Conservation (phyloP, 2,329 filamentous ascomycete genomes). For the Curvularia hawaiiensis region DNA sequence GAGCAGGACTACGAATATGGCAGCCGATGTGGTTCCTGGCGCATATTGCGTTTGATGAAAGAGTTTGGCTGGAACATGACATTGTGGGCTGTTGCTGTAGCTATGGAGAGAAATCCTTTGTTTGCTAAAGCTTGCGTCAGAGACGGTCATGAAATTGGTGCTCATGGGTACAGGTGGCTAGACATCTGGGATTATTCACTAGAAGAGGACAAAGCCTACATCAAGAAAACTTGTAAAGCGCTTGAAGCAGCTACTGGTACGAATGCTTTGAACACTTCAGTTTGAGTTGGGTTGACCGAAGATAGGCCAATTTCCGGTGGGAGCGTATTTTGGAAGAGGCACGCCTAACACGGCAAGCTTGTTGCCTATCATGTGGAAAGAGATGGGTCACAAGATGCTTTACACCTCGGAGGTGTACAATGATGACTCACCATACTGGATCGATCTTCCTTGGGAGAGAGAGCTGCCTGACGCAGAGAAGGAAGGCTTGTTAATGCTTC, state of each 20-base stretch:
- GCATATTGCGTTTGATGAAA: constrained; percentile 56
- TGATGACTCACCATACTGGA: constrained; percentile 63
- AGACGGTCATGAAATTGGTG: constrained; percentile 57
- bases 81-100: constrained; percentile 57
- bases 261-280: not conserved
- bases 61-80: constrained; percentile 57
- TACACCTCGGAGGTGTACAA: constrained; percentile 60
- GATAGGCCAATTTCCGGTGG: constrained; percentile 43
- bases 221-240: constrained; percentile 50
- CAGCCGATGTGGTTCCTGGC: constrained; percentile 56
- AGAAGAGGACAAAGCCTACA: constrained; percentile 56
- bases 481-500: constrained; percentile 60
- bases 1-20: constrained; percentile 61
- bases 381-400: constrained; percentile 57
- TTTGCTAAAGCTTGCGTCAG: constrained; percentile 52
- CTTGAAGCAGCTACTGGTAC: constrained; percentile 47
- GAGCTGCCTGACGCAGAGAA: constrained; percentile 50
- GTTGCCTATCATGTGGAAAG: constrained; percentile 58
- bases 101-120: constrained; percentile 55
- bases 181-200: constrained; percentile 55
- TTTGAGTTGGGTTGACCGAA: not conserved
- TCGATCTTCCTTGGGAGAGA: constrained; percentile 58
- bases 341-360: constrained; percentile 56
- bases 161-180: constrained; percentile 58
- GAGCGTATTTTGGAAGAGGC: constrained; percentile 57